Evolutionary conservation across 768 basidiomycete genomes (phyloP), one percentile per base, ranked within the genome.

Genomic region (Paxillus rubicundulus): DNA sequence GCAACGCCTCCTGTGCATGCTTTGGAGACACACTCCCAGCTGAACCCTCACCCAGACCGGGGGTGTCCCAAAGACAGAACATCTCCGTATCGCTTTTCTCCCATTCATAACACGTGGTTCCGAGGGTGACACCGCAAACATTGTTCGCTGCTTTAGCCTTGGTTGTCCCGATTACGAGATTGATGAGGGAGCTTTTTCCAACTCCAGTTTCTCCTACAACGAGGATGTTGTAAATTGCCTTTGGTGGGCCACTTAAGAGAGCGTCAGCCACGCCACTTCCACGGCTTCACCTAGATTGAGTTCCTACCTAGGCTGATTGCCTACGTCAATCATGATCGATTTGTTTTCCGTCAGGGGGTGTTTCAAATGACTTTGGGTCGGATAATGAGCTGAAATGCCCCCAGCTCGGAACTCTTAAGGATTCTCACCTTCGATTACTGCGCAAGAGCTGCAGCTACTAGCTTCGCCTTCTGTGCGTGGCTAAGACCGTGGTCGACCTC

Each of bases 31-130:
- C 30, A 21, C 33, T 52, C 21, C 50, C 50, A 16, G 33, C 24
- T 13, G 37, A 40, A 17, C 45, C 50, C 32, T 58, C 57, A 24
- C 53, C 45, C 37, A 61, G 53, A 20, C 63, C 61, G 27, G 48
- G 54, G 14, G 63, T 64, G 41, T 62, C 63, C 52, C 37, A 60
- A 38, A 64, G 32, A 8, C 45, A n/a, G 49, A 53, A 64, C 20
- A 5, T 37, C 24, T 28, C 10, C 13, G 33, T 33, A 33, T 28
- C 17, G n/a, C n/a, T 21, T 20, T 45, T 49, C 42, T 18, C 34
- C 14, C 32, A 18, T 3, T 32, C 33, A 21, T 54, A 37, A 20
- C 18, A 33, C 9, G 30, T 49, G 8, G 33, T 42, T n/a, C 47
- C 53, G 18, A 36, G 28, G 36, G 56, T 57, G 14, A 47, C 53